phyloP scores from a whole-genome alignment of 2,329 filamentous ascomycete species.

The Pseudogymnoascus verrucosus region DNA sequence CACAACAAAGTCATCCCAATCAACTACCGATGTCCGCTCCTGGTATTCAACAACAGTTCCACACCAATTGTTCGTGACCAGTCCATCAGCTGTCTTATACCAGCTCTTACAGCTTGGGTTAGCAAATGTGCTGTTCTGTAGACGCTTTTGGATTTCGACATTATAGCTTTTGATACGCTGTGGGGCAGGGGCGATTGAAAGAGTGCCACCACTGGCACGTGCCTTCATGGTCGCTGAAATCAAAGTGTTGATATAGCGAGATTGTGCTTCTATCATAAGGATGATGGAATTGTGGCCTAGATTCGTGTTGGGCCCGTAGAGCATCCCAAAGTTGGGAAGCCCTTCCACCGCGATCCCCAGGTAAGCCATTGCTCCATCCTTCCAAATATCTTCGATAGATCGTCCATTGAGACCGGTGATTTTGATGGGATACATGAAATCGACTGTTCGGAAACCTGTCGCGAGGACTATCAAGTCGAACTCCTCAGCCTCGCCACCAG shows the following conservation, averaged over 20 bases:
- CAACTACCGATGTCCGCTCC: slow-evolving; percentile 33
- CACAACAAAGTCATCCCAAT: slow-evolving; percentile 39
- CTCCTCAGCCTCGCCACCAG: slow-evolving; percentile 33
- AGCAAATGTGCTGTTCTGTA: slow-evolving; percentile 17
- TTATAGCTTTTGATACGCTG: slow-evolving; percentile 17
- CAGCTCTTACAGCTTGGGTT: slow-evolving; percentile 19
- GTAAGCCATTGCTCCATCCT: slow-evolving; percentile 34
- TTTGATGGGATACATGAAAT: slow-evolving; percentile 33
- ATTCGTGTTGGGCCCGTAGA: slow-evolving; percentile 25
- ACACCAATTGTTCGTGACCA: slow-evolving; percentile 23
- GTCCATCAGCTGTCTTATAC: slow-evolving; percentile 22
- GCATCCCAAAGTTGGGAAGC: slow-evolving; percentile 23
- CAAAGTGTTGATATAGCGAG: slow-evolving; percentile 19
- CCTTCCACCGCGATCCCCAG: slow-evolving; percentile 17
- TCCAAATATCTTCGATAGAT: slow-evolving; percentile 39
- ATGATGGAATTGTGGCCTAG: slow-evolving; percentile 24
- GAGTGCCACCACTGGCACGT: background rate
- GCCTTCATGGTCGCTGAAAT: background rate
- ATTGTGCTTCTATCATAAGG: slow-evolving; percentile 24
- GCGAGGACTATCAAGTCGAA: slow-evolving; percentile 51
- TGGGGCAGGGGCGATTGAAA: slow-evolving; percentile 12
- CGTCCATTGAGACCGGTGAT: background rate
- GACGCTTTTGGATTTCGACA: slow-evolving; percentile 16
- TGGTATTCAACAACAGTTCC: slow-evolving; percentile 13
- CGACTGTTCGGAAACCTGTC: slow-evolving; percentile 49